Percentiles rank a stretch among this genome's conserved stretches.
phyloP scores from a whole-genome alignment of 2,329 filamentous ascomycete genomes.

The Pezicula radicicola region DNA sequence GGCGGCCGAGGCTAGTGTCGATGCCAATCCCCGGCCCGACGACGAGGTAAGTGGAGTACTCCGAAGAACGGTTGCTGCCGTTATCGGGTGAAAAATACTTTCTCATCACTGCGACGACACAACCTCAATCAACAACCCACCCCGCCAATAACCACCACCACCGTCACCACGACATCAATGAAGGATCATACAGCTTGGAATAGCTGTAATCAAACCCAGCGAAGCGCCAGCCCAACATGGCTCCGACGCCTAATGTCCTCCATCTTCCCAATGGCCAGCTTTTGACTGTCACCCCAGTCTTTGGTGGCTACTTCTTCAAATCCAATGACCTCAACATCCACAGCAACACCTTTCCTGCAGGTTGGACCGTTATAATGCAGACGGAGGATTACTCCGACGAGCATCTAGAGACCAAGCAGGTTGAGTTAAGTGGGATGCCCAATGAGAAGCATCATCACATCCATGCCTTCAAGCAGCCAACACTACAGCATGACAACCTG shows the following conservation, averaged over 20 bases:
- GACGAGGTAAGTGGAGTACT: no score
- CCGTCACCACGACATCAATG: neutral
- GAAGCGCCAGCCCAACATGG: constrained; percentile 14
- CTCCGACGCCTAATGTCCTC: constrained; percentile 38
- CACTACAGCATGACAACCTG: constrained; percentile 73
- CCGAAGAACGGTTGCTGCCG: no score
- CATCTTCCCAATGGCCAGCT: constrained; percentile 86
- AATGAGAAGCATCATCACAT: constrained; percentile 37
- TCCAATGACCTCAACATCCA: constrained; percentile 69
- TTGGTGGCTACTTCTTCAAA: constrained; percentile 90
- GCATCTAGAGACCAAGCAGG: constrained; percentile 27
- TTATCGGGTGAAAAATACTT: no score
- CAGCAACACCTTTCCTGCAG: constrained; percentile 72
- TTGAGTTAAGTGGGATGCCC: constrained; percentile 21
- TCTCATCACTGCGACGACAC: no score
- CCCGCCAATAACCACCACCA: no score
- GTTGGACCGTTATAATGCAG: constrained; percentile 87
- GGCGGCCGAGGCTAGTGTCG: no score
- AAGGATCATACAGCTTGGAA: neutral
- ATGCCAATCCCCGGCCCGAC: no score
- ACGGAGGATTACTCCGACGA: constrained; percentile 46
- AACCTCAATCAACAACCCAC: no score
- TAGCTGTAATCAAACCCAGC: neutral
- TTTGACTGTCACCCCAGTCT: constrained; percentile 78
- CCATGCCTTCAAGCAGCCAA: constrained; percentile 71